Evolutionary conservation across 805 yeast genomes (phyloP).

Genomic region (Kazachstania viticola): DNA sequence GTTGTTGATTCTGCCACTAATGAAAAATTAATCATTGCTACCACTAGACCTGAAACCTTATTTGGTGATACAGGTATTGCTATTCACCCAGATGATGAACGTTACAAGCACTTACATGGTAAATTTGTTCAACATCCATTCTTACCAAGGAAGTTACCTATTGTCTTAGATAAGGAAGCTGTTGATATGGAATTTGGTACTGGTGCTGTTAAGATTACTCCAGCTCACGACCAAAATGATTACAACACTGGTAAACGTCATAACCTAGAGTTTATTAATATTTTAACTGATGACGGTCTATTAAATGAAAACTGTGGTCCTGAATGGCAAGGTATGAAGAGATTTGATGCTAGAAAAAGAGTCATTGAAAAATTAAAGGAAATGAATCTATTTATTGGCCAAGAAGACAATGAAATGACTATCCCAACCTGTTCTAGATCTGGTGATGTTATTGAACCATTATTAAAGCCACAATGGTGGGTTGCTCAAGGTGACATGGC

Average conservation of each 20-base stretch:
- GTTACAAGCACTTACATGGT: conserved; percentile 93
- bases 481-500: conserved; percentile 88
- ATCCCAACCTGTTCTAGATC: conserved; percentile 92
- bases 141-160: conserved; percentile 73
- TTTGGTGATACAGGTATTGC: conserved; percentile 98
- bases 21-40: conserved; percentile 84
- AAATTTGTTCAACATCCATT: conserved; percentile 86
- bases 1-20: conserved; percentile 58
- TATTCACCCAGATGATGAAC: conserved; percentile 87
- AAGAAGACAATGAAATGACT: conserved; percentile 90
- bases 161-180: conserved; percentile 80
- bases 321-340: conserved; percentile 79
- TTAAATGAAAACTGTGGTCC: conserved; percentile 84
- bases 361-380: conserved; percentile 75
- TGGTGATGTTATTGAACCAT: conserved; percentile 93
- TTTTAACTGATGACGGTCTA: conserved; percentile 83
- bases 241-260: conserved; percentile 93
- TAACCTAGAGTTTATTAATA: conserved; percentile 75
- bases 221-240: conserved; percentile 97
- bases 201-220: conserved; percentile 98
- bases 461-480: conserved; percentile 99
- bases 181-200: conserved; percentile 99
- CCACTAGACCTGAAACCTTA: conserved; percentile 97
- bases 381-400: conserved; percentile 67
- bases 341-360: conserved; percentile 83